Percentiles rank a stretch among this genome's conserved stretches.
Evolutionary conservation across 331 rosid genomes (phyloP).

Genomic region (Acacia pycnantha): DNA sequence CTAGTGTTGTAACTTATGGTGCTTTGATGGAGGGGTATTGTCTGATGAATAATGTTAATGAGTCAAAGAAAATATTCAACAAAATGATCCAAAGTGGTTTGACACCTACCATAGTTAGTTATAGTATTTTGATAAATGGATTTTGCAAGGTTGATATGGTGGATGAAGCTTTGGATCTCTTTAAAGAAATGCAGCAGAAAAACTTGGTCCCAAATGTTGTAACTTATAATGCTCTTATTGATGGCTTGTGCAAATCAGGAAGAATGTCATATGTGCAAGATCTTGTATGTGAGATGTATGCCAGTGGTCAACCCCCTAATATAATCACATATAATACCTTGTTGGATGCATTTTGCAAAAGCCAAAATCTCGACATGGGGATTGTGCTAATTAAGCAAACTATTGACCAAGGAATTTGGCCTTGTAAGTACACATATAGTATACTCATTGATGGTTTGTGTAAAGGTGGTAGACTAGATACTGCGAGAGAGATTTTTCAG

Average conservation of each 20-base stretch:
- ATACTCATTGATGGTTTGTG: constrained; percentile 17
- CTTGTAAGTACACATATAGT: neutral
- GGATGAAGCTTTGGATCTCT: constrained; percentile 31
- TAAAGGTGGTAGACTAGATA: constrained; percentile 19
- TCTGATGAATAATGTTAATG: neutral
- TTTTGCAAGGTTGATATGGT: constrained; percentile 11
- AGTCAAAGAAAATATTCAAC: constrained; percentile 13
- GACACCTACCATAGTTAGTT: neutral
- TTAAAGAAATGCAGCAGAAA: constrained; percentile 1
- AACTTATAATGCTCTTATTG: constrained; percentile 20
- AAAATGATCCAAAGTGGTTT: neutral
- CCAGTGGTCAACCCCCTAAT: neutral
- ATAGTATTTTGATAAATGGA: constrained; percentile 12
- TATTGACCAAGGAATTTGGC: neutral
- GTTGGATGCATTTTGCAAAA: constrained; percentile 20
- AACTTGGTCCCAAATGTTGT: constrained; percentile 1
- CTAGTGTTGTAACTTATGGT: neutral
- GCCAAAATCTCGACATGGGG: constrained; percentile 9
- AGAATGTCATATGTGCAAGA: neutral
- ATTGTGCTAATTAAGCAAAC: neutral
- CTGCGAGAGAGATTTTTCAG: constrained; percentile 12
- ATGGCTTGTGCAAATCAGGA: constrained; percentile 26
- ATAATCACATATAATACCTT: constrained; percentile 15
- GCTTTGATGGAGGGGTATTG: constrained; percentile 30
- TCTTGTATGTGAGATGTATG: constrained; percentile 6